Evolutionary conservation across 495 filamentous ascomycete species (phyloP).

Genomic region (Cairneyella variabilis): DNA sequence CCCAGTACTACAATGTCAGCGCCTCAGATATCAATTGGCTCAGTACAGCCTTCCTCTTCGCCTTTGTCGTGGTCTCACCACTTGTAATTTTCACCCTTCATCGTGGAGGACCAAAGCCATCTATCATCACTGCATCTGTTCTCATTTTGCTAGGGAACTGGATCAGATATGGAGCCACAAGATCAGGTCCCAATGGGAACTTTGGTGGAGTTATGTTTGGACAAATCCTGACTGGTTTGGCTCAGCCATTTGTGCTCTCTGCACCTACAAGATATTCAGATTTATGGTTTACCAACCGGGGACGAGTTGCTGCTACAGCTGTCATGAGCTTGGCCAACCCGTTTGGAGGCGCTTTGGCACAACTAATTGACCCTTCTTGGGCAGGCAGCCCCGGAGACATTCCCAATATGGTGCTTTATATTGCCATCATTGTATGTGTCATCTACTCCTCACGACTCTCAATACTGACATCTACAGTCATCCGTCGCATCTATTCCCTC

Average conservation of each 20-base stretch:
- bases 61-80: slow-evolving; percentile 72
- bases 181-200: slow-evolving; percentile 40
- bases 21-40: slow-evolving; percentile 89
- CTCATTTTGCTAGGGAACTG: slow-evolving; percentile 83
- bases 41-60: slow-evolving; percentile 79
- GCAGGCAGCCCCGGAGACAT: slow-evolving; percentile 57
- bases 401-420: slow-evolving; percentile 79
- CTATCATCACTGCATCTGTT: slow-evolving; percentile 68
- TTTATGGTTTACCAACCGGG: slow-evolving; percentile 85
- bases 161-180: slow-evolving; percentile 84
- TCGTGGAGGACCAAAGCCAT: slow-evolving; percentile 69
- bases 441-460: not conserved
- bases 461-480: slow-evolving; percentile 40
- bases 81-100: slow-evolving; percentile 75
- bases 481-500: slow-evolving; percentile 70
- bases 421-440: slow-evolving; percentile 71
- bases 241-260: slow-evolving; percentile 88
- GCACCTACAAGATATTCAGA: slow-evolving; percentile 91
- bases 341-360: slow-evolving; percentile 80
- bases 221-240: slow-evolving; percentile 86
- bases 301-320: slow-evolving; percentile 84
- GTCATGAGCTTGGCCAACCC: slow-evolving; percentile 82
- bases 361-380: slow-evolving; percentile 79
- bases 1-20: slow-evolving; percentile 68
- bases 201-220: slow-evolving; percentile 87